Conservation (phyloP, 1,284 basidiomycete species). For the Wolfiporia cocos region DNA sequence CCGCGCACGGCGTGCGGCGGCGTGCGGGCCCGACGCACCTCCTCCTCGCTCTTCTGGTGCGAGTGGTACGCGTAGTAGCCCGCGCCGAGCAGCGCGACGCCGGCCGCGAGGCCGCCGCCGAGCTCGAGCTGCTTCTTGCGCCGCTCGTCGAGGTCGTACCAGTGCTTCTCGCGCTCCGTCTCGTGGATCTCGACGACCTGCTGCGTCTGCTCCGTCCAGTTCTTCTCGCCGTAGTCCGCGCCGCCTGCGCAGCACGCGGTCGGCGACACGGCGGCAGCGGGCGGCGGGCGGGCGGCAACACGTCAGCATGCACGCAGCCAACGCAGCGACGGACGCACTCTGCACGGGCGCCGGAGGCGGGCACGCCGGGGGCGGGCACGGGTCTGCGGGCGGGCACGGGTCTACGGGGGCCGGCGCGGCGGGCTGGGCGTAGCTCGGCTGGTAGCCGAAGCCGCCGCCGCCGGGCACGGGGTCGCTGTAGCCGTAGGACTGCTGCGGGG, state of each 20-base stretch:
- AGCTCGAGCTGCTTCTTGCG: conserved; percentile 56
- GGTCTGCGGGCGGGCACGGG: conserved; percentile 16
- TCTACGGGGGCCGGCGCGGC: conserved; percentile 19
- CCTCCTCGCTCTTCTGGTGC: conserved; percentile 51
- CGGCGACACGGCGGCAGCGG: not conserved
- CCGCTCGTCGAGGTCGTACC: conserved; percentile 48
- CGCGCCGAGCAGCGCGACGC: conserved; percentile 42
- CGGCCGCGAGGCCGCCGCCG: conserved; percentile 57
- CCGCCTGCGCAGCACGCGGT: not conserved
- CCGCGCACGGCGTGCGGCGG: not conserved
- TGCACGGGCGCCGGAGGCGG: not conserved
- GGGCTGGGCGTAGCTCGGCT: conserved; percentile 11
- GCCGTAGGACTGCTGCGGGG: conserved; percentile 13
- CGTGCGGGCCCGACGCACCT: conserved; percentile 35
- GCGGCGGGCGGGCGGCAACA: too few relatives aligned
- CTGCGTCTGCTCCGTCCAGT: conserved; percentile 24
- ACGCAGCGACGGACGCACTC: too few relatives aligned
- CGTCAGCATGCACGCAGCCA: too few relatives aligned
- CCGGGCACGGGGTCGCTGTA: conserved; percentile 18
- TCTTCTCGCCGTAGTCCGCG: conserved; percentile 11
- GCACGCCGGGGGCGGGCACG: conserved; percentile 15
- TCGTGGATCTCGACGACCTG: conserved; percentile 34
- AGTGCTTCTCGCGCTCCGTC: conserved; percentile 48
- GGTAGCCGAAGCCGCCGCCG: conserved; percentile 19
- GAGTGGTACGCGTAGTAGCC: conserved; percentile 49